Evolutionary conservation across 306 rosid genomes (phyloP).

Genomic region (Prunus davidiana): DNA sequence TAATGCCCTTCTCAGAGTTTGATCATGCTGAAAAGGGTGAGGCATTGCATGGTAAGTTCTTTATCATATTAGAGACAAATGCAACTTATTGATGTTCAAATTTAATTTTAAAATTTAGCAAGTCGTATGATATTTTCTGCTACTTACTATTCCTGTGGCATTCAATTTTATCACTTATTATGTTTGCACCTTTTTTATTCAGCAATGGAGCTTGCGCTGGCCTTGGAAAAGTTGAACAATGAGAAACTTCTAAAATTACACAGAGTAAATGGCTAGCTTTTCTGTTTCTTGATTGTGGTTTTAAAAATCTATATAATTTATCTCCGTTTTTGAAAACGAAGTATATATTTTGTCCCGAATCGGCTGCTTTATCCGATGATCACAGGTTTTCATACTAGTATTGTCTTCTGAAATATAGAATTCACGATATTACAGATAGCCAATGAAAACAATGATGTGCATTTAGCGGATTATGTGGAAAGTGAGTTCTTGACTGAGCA

Average conservation of each 20-base stretch:
- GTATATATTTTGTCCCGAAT: not conserved
- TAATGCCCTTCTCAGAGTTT: constrained; percentile 37
- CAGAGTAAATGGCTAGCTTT: constrained; percentile 3
- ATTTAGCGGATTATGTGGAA: constrained; percentile 35
- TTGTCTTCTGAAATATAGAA: too few species aligned
- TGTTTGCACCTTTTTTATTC: not conserved
- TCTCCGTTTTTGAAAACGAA: too few species aligned
- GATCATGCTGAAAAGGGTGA: constrained; percentile 41
- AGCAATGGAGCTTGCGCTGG: constrained; percentile 46
- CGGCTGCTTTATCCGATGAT: not conserved
- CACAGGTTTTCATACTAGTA: not conserved
- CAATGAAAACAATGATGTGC: constrained; percentile 33
- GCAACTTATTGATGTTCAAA: not conserved
- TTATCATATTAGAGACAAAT: not conserved
- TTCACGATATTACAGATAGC: constrained; percentile 26
- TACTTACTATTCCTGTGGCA: not conserved
- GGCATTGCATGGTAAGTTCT: constrained; percentile 38
- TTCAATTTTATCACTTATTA: not conserved
- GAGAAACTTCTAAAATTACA: constrained; percentile 41
- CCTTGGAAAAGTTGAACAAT: constrained; percentile 41
- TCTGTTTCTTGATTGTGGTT: not conserved
- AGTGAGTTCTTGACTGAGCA: constrained; percentile 29
- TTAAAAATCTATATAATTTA: too few species aligned
- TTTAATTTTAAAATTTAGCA: not conserved
- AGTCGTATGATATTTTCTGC: not conserved